Evolutionary conservation across 768 basidiomycete genomes (phyloP).

Genomic region (Lactarius evosmus): DNA sequence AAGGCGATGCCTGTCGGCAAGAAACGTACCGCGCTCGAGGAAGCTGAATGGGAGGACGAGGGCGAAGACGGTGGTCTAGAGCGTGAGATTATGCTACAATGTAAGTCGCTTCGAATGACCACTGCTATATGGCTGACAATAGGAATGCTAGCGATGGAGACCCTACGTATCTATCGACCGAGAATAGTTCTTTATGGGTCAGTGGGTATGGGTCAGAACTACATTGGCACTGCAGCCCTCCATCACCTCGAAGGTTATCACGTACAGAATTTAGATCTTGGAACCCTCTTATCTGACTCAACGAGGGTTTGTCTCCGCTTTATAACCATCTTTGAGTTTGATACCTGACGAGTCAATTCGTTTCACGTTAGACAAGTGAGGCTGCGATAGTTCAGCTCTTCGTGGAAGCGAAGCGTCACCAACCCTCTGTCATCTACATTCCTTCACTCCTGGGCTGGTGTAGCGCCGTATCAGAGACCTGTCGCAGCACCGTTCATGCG

Average conservation of each 20-base stretch:
- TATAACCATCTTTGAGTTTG: neutral
- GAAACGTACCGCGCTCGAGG: conserved; percentile 81
- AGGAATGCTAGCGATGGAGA: conserved; percentile 73
- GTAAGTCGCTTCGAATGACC: conserved; percentile 42
- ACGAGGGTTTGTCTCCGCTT: conserved; percentile 59
- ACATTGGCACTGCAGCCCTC: conserved; percentile 84
- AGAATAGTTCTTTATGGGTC: conserved; percentile 79
- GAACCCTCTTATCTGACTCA: conserved; percentile 83
- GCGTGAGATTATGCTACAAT: conserved; percentile 83
- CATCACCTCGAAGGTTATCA: conserved; percentile 97
- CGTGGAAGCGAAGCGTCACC: conserved; percentile 94
- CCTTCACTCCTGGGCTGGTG: conserved; percentile 88
- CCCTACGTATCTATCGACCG: conserved; percentile 84
- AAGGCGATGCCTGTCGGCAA: conserved; percentile 78
- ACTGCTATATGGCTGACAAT: conserved; percentile 10
- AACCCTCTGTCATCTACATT: conserved; percentile 93
- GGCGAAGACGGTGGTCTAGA: conserved; percentile 82
- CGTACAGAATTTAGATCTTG: conserved; percentile 90
- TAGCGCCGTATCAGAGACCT: conserved; percentile 75
- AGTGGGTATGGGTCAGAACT: conserved; percentile 85
- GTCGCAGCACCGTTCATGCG: conserved; percentile 79
- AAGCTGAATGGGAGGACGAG: conserved; percentile 90
- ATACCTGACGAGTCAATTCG: conserved; percentile 3
- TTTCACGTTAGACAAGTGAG: conserved; percentile 65
- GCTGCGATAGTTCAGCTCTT: conserved; percentile 94